phyloP scores from a whole-genome alignment of 768 basidiomycete species.

The Rhizopogon sp. region DNA sequence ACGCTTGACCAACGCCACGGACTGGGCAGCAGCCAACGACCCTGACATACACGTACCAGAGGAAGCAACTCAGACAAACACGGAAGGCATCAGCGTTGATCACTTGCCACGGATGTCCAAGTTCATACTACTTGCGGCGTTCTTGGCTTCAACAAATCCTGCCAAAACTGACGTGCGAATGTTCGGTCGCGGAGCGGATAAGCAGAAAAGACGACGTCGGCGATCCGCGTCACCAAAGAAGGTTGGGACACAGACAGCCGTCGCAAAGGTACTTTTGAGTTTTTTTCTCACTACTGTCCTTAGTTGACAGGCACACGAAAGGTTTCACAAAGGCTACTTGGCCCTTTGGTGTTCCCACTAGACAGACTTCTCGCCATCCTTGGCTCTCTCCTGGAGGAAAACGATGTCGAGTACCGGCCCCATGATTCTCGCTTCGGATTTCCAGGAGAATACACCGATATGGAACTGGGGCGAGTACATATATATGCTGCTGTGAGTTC shows the following conservation, averaged over 20 bases:
- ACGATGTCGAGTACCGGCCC: conserved; percentile 44
- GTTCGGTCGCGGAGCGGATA: conserved; percentile 73
- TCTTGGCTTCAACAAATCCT: conserved; percentile 83
- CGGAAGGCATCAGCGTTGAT: conserved; percentile 16
- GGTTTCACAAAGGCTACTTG: conserved; percentile 75
- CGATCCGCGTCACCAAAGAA: conserved; percentile 33
- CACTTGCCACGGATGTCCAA: conserved; percentile 64
- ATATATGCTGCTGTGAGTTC: conserved; percentile 53
- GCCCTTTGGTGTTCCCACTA: conserved; percentile 72
- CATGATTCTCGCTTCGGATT: conserved; percentile 43
- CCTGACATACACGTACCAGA: conserved; percentile 25
- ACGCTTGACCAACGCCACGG: conserved; percentile 54
- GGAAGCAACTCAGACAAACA: conserved; percentile 1
- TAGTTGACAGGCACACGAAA: conserved; percentile 19
- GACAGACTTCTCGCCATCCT: conserved; percentile 80
- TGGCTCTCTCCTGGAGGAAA: conserved; percentile 71
- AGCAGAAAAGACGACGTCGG: conserved; percentile 52
- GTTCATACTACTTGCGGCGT: conserved; percentile 72
- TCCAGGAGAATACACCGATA: conserved; percentile 71
- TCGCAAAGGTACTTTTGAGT: conserved; percentile 37
- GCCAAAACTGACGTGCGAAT: conserved; percentile 73
- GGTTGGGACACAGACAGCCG: conserved; percentile 34
- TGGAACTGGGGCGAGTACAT: conserved; percentile 61
- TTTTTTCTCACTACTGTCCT: neutral
- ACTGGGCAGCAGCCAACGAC: conserved; percentile 54